Base-by-base conservation (phyloP, 73 alveolate species). In the Paramecium caudatum region DNA sequence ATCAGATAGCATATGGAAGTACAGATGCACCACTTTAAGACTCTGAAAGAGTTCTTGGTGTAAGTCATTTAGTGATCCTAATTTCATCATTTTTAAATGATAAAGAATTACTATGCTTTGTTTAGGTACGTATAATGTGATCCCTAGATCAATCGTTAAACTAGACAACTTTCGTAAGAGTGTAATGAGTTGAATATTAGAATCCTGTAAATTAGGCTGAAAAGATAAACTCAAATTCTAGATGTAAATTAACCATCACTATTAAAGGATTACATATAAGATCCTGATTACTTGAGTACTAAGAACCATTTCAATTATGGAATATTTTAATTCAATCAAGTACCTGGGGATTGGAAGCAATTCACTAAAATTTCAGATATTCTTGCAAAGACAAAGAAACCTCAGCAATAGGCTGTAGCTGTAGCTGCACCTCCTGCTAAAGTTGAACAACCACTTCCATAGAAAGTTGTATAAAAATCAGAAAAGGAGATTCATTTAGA, bases 1-100 rank as follows among this genome's bases (percentile, higher is more conserved):
- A 68, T 68, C 55, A 68, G 34, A 34, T 34, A 8, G 50, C 84
- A 32, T 37, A 34, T 16, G 84, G 84, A 2, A 68, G 19, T 15
- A 16, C 47, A 12, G 23, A 3, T 3, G 47, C 50, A 17, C 84
- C 84, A 12, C 37, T 68, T 34, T 25, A 30, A 17, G 34, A 68
- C 34, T 34, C 84, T 25, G 30, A 68, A 37, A 68, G 50, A 68
- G 84, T 68, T 68, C 84, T 68, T 15, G 84, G 37, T n/a, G 21
- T n/a, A 21, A 41, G 43, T 41, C 27, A 5, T n/a, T 74, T 74
- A 10, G 45, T 74, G 36, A 12, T 21, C 30, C 21, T 39, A 30
- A 74, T 74, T 16, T 45, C 68, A 9, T 36, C 62, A 15, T 74
- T 39, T 74, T 43, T 74, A 23, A 43, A 74, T 17, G 88, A 74